phyloP scores from a whole-genome alignment of 1,139 yeast genomes.

The Blastobotrys persicus region DNA sequence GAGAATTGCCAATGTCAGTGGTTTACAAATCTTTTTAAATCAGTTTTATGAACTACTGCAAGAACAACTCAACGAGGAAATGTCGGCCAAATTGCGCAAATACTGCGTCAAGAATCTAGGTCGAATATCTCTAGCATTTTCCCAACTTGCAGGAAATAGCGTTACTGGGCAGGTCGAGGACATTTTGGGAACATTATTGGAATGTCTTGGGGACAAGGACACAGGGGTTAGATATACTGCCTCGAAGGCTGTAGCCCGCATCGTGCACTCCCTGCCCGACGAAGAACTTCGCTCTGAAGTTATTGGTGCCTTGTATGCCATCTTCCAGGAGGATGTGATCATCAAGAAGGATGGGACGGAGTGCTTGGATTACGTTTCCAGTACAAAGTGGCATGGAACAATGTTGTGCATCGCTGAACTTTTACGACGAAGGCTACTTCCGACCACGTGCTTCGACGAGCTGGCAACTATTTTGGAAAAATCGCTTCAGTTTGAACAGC shows the following conservation, averaged over 20 bases:
- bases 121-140: constrained; percentile 34
- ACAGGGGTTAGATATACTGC: constrained; percentile 45
- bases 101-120: constrained; percentile 40
- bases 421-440: constrained; percentile 35
- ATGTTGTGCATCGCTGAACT: constrained; percentile 48
- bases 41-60: constrained; percentile 8
- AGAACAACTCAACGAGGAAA: neutral
- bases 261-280: constrained; percentile 34
- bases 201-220: constrained; percentile 37
- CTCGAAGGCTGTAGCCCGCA: constrained; percentile 47
- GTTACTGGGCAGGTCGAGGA: constrained; percentile 41
- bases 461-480: constrained; percentile 35
- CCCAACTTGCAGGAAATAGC: constrained; percentile 8
- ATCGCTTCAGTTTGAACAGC: constrained; percentile 56
- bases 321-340: constrained; percentile 30
- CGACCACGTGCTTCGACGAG: constrained; percentile 25
- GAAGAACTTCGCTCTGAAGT: constrained; percentile 37
- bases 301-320: constrained; percentile 32
- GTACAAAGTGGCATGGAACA: constrained; percentile 46
- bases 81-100: constrained; percentile 20
- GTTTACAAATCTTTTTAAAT: constrained; percentile 11
- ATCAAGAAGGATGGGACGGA: constrained; percentile 12
- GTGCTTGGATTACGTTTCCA: constrained; percentile 31
- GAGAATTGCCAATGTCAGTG: constrained; percentile 17
- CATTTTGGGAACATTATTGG: constrained; percentile 40